These are phyloP conservation scores for Penicillium atrosanguineum DNA, from an alignment of 495 filamentous ascomycete species.

Conservation along the genomic window DNA sequence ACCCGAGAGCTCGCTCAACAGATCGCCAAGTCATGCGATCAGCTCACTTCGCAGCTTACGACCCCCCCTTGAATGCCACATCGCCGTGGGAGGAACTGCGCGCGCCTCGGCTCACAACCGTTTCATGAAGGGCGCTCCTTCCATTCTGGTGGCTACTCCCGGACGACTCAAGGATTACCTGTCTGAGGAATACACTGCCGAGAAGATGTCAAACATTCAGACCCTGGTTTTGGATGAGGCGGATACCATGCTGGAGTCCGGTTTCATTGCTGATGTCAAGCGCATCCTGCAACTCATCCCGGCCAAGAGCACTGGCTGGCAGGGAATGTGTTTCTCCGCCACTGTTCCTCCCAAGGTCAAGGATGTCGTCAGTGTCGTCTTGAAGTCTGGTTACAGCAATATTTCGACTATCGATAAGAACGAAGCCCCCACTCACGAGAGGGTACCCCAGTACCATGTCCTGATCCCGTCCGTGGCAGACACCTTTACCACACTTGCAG, in stretches of 20 bases:
- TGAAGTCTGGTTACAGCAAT: conserved; percentile 53
- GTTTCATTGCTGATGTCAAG: conserved; percentile 58
- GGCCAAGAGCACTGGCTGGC: conserved; percentile 54
- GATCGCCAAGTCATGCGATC: conserved; percentile 58
- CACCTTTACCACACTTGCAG: conserved; percentile 50
- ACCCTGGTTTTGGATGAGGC: conserved; percentile 67
- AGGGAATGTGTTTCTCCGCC: conserved; percentile 72
- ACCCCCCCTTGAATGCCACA: conserved; percentile 46
- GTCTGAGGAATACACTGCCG: conserved; percentile 38
- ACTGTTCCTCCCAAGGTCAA: conserved; percentile 63
- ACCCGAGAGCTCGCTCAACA: conserved; percentile 66
- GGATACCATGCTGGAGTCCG: conserved; percentile 62
- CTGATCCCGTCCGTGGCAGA: conserved; percentile 52
- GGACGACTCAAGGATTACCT: conserved; percentile 64
- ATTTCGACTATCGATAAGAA: conserved; percentile 62
- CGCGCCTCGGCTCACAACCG: conserved; percentile 41
- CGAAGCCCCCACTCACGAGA: conserved; percentile 59
- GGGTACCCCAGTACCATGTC: conserved; percentile 60
- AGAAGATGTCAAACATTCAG: conserved; percentile 48
- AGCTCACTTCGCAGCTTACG: conserved; percentile 44
- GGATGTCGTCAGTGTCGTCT: conserved; percentile 57
- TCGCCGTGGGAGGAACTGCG: conserved; percentile 53
- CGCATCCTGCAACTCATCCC: conserved; percentile 57
- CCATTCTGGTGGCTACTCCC: conserved; percentile 61
- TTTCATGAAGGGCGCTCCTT: conserved; percentile 49